Evolutionary conservation across 495 filamentous ascomycete genomes (phyloP).

Genomic region (Podospora pseudocomata): DNA sequence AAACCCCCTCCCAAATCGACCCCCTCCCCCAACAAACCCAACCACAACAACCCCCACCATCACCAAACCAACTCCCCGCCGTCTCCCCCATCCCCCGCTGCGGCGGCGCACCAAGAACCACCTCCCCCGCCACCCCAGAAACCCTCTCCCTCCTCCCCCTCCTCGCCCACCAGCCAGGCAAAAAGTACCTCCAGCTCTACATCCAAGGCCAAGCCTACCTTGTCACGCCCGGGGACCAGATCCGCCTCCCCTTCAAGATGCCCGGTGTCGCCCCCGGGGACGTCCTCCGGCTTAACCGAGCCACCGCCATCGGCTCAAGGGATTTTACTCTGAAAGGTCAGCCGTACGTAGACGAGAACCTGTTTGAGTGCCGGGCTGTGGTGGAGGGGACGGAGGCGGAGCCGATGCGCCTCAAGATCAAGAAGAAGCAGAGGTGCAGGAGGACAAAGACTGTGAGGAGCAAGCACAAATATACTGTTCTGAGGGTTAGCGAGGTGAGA

Average conservation of each 20-base stretch:
- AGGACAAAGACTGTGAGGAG: constrained; percentile 68
- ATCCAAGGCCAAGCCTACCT: constrained; percentile 89
- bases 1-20: constrained; percentile 30
- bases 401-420: constrained; percentile 81
- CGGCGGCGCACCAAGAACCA: constrained; percentile 14
- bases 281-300: constrained; percentile 79
- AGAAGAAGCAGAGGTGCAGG: constrained; percentile 87
- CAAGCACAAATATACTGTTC: constrained; percentile 83
- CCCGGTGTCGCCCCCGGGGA: constrained; percentile 77
- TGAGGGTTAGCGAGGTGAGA: constrained; percentile 77
- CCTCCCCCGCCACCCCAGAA: constrained; percentile 55
- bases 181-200: constrained; percentile 83
- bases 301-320: constrained; percentile 71
- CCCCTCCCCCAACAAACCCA: constrained; percentile 15
- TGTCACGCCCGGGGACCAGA: constrained; percentile 74
- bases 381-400: constrained; percentile 86
- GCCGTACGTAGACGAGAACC: constrained; percentile 71
- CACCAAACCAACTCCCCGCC: constrained; percentile 13
- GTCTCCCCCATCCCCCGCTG: constrained; percentile 32
- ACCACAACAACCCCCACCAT: constrained; percentile 30
- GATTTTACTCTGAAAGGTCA: constrained; percentile 83
- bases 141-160: constrained; percentile 61
- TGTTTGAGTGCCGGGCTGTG: constrained; percentile 80
- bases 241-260: constrained; percentile 96
- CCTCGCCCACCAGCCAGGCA: constrained; percentile 63